phyloP scores from a whole-genome alignment of 202 grass and related monocot species.

The Musa balbisiana region DNA sequence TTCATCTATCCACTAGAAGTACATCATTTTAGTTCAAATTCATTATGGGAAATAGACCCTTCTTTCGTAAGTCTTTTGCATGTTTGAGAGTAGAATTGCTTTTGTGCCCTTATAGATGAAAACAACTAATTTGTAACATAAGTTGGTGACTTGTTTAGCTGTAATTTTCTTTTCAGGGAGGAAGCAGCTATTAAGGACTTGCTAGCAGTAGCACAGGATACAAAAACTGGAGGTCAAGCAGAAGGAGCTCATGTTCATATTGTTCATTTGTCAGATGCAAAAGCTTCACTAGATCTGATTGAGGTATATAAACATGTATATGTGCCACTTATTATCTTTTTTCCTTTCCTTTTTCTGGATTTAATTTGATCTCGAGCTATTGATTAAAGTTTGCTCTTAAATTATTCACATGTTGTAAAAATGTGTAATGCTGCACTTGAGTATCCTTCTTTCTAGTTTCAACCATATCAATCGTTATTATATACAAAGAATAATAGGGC shows the following conservation, averaged over 20 bases:
- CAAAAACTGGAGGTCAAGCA: conserved; percentile 37
- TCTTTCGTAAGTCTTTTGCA: too few species aligned
- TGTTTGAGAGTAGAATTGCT: too few species aligned
- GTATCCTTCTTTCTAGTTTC: background rate
- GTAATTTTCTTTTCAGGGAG: conserved; percentile 38
- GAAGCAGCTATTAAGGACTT: conserved; percentile 75
- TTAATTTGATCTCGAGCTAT: background rate
- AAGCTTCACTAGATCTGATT: conserved; percentile 60
- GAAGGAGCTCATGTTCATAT: conserved; percentile 93
- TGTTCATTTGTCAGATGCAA: conserved; percentile 83
- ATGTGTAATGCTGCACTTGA: background rate
- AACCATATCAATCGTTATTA: background rate
- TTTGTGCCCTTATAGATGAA: background rate
- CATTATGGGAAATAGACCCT: too few species aligned
- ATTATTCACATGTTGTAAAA: background rate
- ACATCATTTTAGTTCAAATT: too few species aligned
- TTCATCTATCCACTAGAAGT: too few species aligned
- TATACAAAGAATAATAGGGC: too few species aligned
- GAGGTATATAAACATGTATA: conserved; percentile 38
- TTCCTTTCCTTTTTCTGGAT: background rate
- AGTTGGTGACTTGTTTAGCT: background rate
- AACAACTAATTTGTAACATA: too few species aligned
- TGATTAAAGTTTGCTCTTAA: background rate
- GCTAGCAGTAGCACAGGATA: conserved; percentile 63
- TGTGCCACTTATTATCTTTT: background rate